Base-by-base conservation (phyloP, 768 basidiomycete genomes). In the Kwoniella newhampshirensis region DNA sequence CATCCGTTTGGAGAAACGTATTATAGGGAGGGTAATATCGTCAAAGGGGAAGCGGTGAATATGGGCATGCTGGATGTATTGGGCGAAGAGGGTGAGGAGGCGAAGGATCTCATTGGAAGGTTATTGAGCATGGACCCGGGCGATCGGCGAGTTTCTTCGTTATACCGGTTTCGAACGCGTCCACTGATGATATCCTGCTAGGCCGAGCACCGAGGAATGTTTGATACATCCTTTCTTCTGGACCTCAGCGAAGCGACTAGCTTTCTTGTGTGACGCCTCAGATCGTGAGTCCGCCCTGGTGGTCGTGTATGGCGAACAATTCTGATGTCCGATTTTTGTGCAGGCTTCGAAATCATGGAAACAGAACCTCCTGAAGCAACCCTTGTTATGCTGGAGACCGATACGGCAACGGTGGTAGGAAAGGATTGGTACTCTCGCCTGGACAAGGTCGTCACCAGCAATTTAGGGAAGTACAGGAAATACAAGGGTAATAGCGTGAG, bases 211-310 rank as follows among this genome's bases (percentile, higher is more conserved):
- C 6, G 84, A 83, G 12, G 84, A 84, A n/a, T 88, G 87, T 75
- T 81, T 98, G 18, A 79, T 88, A 20, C 94, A 98, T 78, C 96
- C 96, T 0, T 94, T 89, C 81, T 99, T 97, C 80, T 99, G 96
- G 96, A 86, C 91, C 52, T 79, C 92, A 0, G 86, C 82, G 7
- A 85, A 87, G 54, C 83, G 94, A 39, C 79, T 99, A 4, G 85
- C 83, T 48, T 99, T 99, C 82, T 80, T 99, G n/a, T 93, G 94
- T 76, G 96, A 98, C 62, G 90, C 92, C 0, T 96, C 92, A 0
- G 94, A 98, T 77, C 84, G 93, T 74, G 50, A 68, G 73, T 65
- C 7, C 4, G 13, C 27, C 5, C 17, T 17, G 7, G n/a, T 40
- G 5, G 7, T 27, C 18, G 27, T 30, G n/a, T 36, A 36, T 17